Evolutionary conservation across 345 rosid species (phyloP), one percentile per base, ranked within the genome.

Genomic region (Cochlearia excelsa): DNA sequence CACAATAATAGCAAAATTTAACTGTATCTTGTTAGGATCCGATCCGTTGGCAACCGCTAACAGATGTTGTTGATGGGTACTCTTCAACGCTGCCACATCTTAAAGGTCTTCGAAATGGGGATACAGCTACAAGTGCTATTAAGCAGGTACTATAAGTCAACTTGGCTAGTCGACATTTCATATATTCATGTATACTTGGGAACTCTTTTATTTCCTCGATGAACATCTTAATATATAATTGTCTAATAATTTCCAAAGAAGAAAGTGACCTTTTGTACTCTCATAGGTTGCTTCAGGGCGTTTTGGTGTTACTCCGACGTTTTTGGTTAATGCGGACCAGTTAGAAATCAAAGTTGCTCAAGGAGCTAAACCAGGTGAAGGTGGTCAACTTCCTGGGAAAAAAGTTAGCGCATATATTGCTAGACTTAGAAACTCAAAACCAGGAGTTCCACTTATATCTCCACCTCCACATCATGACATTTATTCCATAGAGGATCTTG

Each of bases 361-460:
- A 82, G 99, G 99, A 56, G 99, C 99, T 59, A 93, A 89, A 74
- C 99, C 99, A 59, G 99, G 99, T 58, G 99, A 87, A 82, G 99
- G 99, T 54, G 97, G 99, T 31, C 99, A 93, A 67, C 76, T 93
- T 75, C 99, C 97, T 30, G 95, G 99, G 65, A 87, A 89, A 79
- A 93, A 93, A 87, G 99, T 93, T 67, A 89, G 99, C 74, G 97
- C 99, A 30, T 93, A 93, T 69, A 93, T 93, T 63, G 95, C 97
- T 45, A 79, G 85, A 81, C 77, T 93, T 72, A 81, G 99, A 72
- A 89, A 79, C 66, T 93, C 99, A 66, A 93, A 93, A 70, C 99
- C 99, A 63, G 97, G 99, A 44, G 99, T 93, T 76, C 99, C 99
- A 35, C 94, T 93, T 68, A 93, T 93, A 75, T 93, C 99, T 74